A percentile compares a stretch with the other conserved stretches of the same genome.
Conservation (phyloP, 805 yeast genomes). For the Clavispora santaluciae region DNA sequence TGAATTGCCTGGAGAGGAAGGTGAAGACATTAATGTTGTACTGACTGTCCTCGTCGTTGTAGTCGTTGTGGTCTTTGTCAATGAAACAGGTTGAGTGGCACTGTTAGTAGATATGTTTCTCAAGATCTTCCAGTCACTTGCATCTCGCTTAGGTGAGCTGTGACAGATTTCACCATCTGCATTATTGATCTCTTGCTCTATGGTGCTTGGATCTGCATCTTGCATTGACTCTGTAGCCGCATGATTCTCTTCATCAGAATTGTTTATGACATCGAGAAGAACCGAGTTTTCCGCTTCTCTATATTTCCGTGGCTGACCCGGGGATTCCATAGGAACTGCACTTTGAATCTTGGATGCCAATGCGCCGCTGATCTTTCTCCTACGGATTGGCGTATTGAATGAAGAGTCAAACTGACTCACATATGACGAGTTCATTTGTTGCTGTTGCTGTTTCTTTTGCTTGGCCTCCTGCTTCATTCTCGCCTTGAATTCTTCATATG, state of each 20-base stretch:
- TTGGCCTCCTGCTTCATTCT: conserved; percentile 45
- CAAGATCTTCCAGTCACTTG: conserved; percentile 35
- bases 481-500: conserved; percentile 56
- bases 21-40: conserved; percentile 31
- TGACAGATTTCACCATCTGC: conserved; percentile 13
- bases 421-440: conserved; percentile 25
- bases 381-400: conserved; percentile 70
- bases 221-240: conserved; percentile 16
- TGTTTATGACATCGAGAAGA: conserved; percentile 37
- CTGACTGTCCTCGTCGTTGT: conserved; percentile 50
- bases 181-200: conserved; percentile 12
- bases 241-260: conserved; percentile 40
- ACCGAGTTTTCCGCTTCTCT: conserved; percentile 28
- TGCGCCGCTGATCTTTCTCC: conserved; percentile 61
- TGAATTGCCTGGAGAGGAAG: conserved; percentile 21
- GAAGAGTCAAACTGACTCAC: conserved; percentile 39
- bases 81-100: conserved; percentile 28
- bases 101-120: conserved; percentile 34
- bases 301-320: conserved; percentile 92
- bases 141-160: conserved; percentile 23
- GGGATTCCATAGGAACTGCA: conserved; percentile 88
- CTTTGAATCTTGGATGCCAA: conserved; percentile 62
- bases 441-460: conserved; percentile 29
- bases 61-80: conserved; percentile 42
- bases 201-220: conserved; percentile 11